Percentiles rank a stretch among this genome's conserved stretches.
Evolutionary conservation across 257 asterid species (phyloP).

Genomic region (Agastache rugosa): DNA sequence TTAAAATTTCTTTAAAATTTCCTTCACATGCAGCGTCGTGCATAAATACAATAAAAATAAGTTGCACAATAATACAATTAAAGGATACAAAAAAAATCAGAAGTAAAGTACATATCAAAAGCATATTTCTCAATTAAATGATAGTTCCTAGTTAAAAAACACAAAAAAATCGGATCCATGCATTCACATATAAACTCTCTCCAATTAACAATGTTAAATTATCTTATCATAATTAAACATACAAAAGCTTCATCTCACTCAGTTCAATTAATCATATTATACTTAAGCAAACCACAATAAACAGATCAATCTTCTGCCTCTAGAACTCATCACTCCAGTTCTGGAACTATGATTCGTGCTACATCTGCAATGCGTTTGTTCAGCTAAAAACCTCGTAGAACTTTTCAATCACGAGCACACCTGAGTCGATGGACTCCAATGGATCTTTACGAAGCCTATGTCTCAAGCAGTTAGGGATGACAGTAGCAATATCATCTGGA

Average conservation of each 20-base stretch:
- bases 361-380: slow-evolving; percentile 13
- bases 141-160: not conserved
- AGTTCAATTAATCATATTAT: not conserved
- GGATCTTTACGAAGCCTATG: slow-evolving; percentile 94
- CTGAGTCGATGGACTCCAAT: slow-evolving; percentile 91
- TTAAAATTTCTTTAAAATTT: too few relatives aligned
- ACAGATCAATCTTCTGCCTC: slow-evolving; percentile 5
- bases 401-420: slow-evolving; percentile 86
- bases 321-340: slow-evolving; percentile 2
- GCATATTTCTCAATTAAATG: not conserved
- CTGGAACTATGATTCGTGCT: slow-evolving; percentile 14
- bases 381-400: slow-evolving; percentile 63
- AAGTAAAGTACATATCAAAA: not conserved
- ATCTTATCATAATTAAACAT: not conserved
- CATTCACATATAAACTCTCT: not conserved
- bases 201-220: not conserved
- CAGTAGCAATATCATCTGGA: slow-evolving; percentile 82
- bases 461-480: slow-evolving; percentile 90
- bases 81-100: too few relatives aligned
- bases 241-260: not conserved
- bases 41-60: too few relatives aligned
- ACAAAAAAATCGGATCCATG: not conserved
- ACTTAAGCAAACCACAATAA: slow-evolving; percentile 17
- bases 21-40: too few relatives aligned
- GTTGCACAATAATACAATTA: too few relatives aligned